Percentiles rank a stretch among this genome's conserved stretches.
These are phyloP conservation scores for Colletotrichum chlorophyti DNA, from an alignment of 2,329 filamentous ascomycete species.

Conservation along the genomic window DNA sequence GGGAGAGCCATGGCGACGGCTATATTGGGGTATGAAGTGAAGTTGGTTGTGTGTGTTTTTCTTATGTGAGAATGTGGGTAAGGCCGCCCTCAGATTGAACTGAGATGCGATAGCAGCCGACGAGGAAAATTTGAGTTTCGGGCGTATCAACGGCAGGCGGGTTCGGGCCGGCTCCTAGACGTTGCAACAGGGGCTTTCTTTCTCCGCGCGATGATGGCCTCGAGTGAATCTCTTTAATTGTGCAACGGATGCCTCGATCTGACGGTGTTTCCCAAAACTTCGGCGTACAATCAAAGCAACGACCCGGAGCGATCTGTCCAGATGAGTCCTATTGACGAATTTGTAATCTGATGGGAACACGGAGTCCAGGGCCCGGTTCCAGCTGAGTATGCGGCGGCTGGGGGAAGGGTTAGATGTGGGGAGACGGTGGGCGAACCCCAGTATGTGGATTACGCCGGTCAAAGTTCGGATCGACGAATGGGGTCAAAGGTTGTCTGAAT, in stretches of 20 bases:
- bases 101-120: too few species aligned
- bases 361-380: neutral
- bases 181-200: too few species aligned
- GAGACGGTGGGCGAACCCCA: neutral
- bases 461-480: constrained; percentile 20
- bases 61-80: too few species aligned
- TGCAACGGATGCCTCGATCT: neutral
- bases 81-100: too few species aligned
- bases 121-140: too few species aligned
- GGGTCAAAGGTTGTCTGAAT: neutral
- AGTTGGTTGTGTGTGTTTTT: too few species aligned
- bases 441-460: constrained; percentile 22
- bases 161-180: too few species aligned
- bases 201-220: neutral
- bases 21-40: too few species aligned
- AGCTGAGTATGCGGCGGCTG: too few species aligned
- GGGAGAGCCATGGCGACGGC: constrained; percentile 45
- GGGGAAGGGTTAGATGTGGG: too few species aligned
- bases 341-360: constrained; percentile 1
- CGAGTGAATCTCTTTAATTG: too few species aligned
- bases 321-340: neutral
- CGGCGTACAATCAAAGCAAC: neutral
- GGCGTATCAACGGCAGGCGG: too few species aligned
- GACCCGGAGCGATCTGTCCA: neutral
- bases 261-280: neutral